A percentile compares a stretch with the other conserved stretches of the same genome.
Evolutionary conservation across 1,284 basidiomycete genomes (phyloP).

Genomic region (Grifola frondosa): DNA sequence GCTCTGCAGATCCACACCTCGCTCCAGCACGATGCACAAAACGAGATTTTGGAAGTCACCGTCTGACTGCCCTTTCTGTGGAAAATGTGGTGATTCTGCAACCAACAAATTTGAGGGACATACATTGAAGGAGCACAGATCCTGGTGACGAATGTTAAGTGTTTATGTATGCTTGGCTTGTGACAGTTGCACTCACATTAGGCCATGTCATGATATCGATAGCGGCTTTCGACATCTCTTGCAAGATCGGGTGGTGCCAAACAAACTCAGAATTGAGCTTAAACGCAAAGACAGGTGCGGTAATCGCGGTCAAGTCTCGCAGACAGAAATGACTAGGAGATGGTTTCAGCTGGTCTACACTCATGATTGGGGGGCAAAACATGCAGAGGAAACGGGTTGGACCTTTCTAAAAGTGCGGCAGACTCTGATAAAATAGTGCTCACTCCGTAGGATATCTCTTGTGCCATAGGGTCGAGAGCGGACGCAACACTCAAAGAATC

Average conservation of each 20-base stretch:
- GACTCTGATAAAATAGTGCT: no score
- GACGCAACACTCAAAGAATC: no score
- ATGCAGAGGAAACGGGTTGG: no score
- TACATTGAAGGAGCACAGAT: conserved; percentile 49
- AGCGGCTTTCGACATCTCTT: conserved; percentile 44
- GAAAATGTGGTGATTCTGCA: no score
- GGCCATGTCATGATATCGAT: conserved; percentile 52
- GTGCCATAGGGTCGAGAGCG: no score
- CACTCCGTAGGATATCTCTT: no score
- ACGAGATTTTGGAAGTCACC: conserved; percentile 52
- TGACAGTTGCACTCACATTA: conserved; percentile 39
- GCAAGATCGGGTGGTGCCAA: conserved; percentile 40
- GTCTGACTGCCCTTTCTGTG: conserved; percentile 49
- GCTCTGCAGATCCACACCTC: conserved; percentile 41
- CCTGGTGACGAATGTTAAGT: conserved; percentile 24
- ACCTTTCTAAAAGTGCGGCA: no score
- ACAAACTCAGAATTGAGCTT: conserved; percentile 34
- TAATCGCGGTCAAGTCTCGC: conserved; percentile 19
- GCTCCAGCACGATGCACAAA: conserved; percentile 46
- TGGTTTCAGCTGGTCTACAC: conserved; percentile 19
- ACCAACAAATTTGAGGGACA: conserved; percentile 17
- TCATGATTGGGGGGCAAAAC: no score
- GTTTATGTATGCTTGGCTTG: background rate
- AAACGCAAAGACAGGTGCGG: conserved; percentile 20
- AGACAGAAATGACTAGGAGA: conserved; percentile 22